Evolutionary conservation across 75 land plant species (phyloP).

Genomic region (Sequoiadendron giganteum): DNA sequence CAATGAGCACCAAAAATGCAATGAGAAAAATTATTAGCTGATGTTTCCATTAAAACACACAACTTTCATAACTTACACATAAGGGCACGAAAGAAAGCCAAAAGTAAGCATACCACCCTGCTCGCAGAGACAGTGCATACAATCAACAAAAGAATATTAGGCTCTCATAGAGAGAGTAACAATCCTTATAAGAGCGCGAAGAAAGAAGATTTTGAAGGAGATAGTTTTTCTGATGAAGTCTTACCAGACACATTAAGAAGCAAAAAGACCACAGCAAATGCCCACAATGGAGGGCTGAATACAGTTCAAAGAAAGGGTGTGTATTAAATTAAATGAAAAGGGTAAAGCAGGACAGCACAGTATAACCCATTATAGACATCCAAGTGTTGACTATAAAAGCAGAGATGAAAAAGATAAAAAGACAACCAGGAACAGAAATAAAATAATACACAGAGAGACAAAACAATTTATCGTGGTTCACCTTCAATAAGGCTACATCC

Average conservation of each 20-base stretch:
- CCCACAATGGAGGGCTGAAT: slow-evolving; percentile 63
- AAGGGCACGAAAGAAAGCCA: slow-evolving; percentile 61
- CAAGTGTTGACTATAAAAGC: no score
- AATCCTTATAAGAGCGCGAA: neutral
- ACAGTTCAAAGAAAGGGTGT: neutral
- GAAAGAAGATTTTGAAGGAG: neutral
- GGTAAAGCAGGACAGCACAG: neutral
- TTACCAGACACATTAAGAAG: slow-evolving; percentile 60
- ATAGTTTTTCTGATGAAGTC: neutral
- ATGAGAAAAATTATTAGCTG: neutral
- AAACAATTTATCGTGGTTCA: no score
- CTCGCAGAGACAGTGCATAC: neutral
- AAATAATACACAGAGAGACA: no score
- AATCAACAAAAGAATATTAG: neutral
- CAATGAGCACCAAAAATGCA: neutral
- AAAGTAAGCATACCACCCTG: slow-evolving; percentile 59
- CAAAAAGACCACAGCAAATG: slow-evolving; percentile 41
- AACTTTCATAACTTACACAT: slow-evolving; percentile 31
- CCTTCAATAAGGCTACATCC: no score
- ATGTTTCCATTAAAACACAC: neutral
- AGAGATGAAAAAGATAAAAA: no score
- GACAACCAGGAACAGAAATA: no score
- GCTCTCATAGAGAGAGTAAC: neutral
- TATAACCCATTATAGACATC: no score
- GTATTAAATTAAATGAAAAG: neutral